Base-by-base conservation (phyloP, 495 filamentous ascomycete species). In the Aspergillus saccharolyticus region DNA sequence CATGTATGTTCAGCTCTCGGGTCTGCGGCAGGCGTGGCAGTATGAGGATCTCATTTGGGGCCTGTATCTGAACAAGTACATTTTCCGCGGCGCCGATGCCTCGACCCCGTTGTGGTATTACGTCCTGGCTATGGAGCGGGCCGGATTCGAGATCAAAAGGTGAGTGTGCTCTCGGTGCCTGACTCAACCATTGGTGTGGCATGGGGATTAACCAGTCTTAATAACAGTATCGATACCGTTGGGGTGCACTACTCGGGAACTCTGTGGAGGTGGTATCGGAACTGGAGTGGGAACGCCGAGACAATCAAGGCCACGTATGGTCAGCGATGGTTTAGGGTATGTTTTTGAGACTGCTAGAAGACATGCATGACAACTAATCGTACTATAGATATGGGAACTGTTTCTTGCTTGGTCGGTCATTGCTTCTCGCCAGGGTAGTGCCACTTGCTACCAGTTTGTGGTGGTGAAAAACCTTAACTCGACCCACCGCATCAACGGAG, bases 381-480 rank as follows among this genome's bases (percentile, higher is more conserved):
- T 2, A 16, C 12, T 15, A 19, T 60, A 96, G 91, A 95, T 97
- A 70, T 98, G 94, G 94, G 93, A 97, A 71, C 96, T 84, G 79
- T 98, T 98, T 85, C 86, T 98, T 61, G 91, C 95, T 50, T 88
- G 83, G 65, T 90, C 91, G 2, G 96, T 90, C 65, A 97, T 98
- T 74, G 85, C 87, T 69, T 91, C 93, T 25, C 87, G 94, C 65
- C 94, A 98, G 75, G 94, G 94, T 56, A 80, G 80, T 63, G 95
- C 94, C 48, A 92, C 91, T 44, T 97, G 95, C 83, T 98, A 87
- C 78, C 95, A 97, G 78, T 91, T 98, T 70, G 88, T 82, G 43
- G 74, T 95, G 49, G 90, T 96, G 72, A 98, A 98, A 87, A 98
- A 97, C 75, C 82, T 97, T 77, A 98, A 98, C 80, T 89, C 90